Evolutionary conservation across 306 rosid genomes (phyloP).

Genomic region (Aeschynomene evenia): DNA sequence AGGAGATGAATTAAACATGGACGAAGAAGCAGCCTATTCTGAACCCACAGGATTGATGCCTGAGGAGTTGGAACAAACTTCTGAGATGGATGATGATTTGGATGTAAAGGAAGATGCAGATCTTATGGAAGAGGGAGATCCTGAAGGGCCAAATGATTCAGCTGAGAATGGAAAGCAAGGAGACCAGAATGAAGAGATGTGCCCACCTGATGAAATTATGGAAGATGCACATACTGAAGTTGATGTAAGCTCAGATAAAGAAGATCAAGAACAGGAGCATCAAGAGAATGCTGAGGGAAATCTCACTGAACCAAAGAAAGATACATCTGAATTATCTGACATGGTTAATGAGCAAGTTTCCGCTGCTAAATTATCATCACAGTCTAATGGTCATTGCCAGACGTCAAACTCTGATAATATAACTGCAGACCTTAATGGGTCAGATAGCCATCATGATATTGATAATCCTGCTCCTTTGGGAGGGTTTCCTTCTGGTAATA

Average conservation of each 20-base stretch:
- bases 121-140: slow-evolving; percentile 53
- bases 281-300: slow-evolving; percentile 50
- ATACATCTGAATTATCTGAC: slow-evolving; percentile 42
- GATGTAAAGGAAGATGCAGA: slow-evolving; percentile 50
- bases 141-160: slow-evolving; percentile 42
- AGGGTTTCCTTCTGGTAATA: slow-evolving; percentile 57
- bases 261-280: slow-evolving; percentile 37
- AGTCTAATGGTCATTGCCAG: slow-evolving; percentile 49
- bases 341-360: slow-evolving; percentile 40
- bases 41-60: slow-evolving; percentile 59
- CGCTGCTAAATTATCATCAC: slow-evolving; percentile 46
- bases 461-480: slow-evolving; percentile 54
- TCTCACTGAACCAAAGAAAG: slow-evolving; percentile 38
- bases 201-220: slow-evolving; percentile 64
- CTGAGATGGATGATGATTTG: slow-evolving; percentile 53
- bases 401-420: slow-evolving; percentile 42
- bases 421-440: slow-evolving; percentile 50
- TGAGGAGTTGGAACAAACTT: slow-evolving; percentile 52
- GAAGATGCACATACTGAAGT: slow-evolving; percentile 54
- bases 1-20: slow-evolving; percentile 47
- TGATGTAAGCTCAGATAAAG: slow-evolving; percentile 53
- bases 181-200: slow-evolving; percentile 41
- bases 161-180: slow-evolving; percentile 41
- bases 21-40: slow-evolving; percentile 56
- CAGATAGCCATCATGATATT: slow-evolving; percentile 40